These are phyloP conservation scores for Boletus patriciae DNA, from an alignment of 768 basidiomycete species.

Conservation along the genomic window DNA sequence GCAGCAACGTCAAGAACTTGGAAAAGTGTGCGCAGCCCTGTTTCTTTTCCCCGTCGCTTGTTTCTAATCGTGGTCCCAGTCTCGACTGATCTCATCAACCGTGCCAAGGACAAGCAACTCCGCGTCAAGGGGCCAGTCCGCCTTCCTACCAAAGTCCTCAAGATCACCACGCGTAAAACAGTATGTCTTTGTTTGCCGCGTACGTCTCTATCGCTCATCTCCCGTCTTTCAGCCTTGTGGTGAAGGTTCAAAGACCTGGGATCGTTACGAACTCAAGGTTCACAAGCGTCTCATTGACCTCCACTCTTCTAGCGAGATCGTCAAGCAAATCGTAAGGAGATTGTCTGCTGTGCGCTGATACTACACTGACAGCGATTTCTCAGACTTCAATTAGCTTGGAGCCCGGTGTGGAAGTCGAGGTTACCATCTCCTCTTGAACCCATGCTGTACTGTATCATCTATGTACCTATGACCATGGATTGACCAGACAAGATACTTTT, in stretches of 20 bases:
- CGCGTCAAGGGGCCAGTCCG: slow-evolving; percentile 98
- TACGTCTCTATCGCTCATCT: background rate
- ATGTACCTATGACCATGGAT: slow-evolving; percentile 2
- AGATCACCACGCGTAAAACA: slow-evolving; percentile 99
- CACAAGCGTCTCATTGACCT: slow-evolving; percentile 99
- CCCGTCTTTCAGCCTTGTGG: slow-evolving; percentile 77
- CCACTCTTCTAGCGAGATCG: slow-evolving; percentile 97
- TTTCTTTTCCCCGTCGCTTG: background rate
- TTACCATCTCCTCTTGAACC: slow-evolving; percentile 81
- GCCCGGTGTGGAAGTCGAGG: slow-evolving; percentile 98
- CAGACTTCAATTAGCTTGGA: slow-evolving; percentile 99
- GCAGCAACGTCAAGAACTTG: slow-evolving; percentile 95
- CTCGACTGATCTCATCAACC: slow-evolving; percentile 94
- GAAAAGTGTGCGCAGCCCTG: slow-evolving; percentile 79
- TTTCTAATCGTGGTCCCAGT: slow-evolving; percentile 50
- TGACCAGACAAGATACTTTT: background rate
- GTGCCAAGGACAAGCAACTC: slow-evolving; percentile 99
- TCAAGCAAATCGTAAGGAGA: slow-evolving; percentile 94
- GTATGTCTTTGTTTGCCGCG: slow-evolving; percentile 45
- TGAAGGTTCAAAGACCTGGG: slow-evolving; percentile 99
- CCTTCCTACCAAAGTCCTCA: slow-evolving; percentile 97
- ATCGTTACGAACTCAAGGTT: slow-evolving; percentile 97
- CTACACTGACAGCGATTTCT: slow-evolving; percentile 5
- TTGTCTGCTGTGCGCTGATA: background rate
- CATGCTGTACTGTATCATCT: background rate